phyloP scores from a whole-genome alignment of 2,329 filamentous ascomycete genomes.

The Pyrenochaeta sp. region DNA sequence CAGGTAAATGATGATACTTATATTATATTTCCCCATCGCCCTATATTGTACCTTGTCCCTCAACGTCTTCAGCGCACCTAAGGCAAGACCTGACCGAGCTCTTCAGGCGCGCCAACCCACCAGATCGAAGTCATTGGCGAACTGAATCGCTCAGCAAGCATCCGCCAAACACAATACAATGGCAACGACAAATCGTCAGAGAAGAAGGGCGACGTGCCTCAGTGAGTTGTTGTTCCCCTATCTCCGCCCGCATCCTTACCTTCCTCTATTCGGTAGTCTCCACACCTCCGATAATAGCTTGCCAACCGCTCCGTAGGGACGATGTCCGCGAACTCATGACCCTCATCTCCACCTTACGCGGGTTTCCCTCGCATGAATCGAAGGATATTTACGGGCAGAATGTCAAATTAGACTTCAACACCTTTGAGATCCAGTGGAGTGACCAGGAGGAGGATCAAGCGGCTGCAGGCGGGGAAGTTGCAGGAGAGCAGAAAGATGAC shows the following conservation, averaged over 20 bases:
- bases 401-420: constrained; percentile 52
- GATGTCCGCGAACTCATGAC: constrained; percentile 53
- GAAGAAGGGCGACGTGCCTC: constrained; percentile 51
- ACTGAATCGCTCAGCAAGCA: constrained; percentile 50
- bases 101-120: constrained; percentile 28
- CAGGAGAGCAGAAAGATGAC: constrained; percentile 53
- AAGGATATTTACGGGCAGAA: constrained; percentile 53
- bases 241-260: too few species aligned
- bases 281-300: too few species aligned
- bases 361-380: constrained; percentile 50
- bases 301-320: constrained; percentile 35
- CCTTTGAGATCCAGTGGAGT: constrained; percentile 54
- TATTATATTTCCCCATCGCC: constrained; percentile 7
- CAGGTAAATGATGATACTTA: constrained; percentile 25
- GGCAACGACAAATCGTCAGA: constrained; percentile 43
- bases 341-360: constrained; percentile 50
- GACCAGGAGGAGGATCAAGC: constrained; percentile 51
- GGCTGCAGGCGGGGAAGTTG: constrained; percentile 43
- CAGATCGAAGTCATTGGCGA: constrained; percentile 53
- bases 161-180: constrained; percentile 44
- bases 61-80: constrained; percentile 12
- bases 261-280: too few species aligned
- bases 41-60: too few species aligned
- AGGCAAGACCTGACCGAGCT: not conserved
- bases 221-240: constrained; percentile 16